phyloP scores from a whole-genome alignment of 768 basidiomycete species.

The Hygrocybe punicea region DNA sequence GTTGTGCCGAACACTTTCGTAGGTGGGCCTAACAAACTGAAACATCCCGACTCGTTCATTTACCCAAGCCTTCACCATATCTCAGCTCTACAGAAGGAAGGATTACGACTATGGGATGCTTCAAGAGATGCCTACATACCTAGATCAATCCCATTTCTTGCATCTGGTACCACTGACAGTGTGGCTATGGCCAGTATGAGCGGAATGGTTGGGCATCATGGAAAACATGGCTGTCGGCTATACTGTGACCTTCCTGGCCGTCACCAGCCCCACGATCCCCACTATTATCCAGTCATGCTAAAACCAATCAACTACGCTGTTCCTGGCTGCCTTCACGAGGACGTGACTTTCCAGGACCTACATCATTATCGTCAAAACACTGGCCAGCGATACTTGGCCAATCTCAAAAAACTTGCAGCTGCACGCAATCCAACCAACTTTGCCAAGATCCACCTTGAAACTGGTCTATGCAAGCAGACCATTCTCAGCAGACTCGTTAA shows the following conservation, averaged over 20 bases:
- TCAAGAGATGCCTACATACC: no score
- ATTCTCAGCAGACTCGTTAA: slow-evolving; percentile 39
- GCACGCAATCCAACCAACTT: slow-evolving; percentile 14
- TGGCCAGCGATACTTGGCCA: slow-evolving; percentile 20
- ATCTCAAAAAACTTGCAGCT: no score
- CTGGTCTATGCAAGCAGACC: slow-evolving; percentile 35
- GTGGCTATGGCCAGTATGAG: slow-evolving; percentile 31
- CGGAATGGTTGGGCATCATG: slow-evolving; percentile 37
- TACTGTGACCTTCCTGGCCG: slow-evolving; percentile 30
- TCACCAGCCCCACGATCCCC: slow-evolving; percentile 22
- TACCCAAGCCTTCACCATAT: no score
- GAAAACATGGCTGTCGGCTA: slow-evolving; percentile 34
- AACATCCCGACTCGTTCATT: no score
- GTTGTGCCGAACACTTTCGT: no score
- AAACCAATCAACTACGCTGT: slow-evolving; percentile 25
- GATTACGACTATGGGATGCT: no score
- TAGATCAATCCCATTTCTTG: no score
- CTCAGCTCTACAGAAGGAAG: no score
- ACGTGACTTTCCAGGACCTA: slow-evolving; percentile 19
- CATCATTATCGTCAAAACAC: slow-evolving; percentile 3
- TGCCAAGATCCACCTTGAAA: slow-evolving; percentile 24
- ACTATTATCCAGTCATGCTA: slow-evolving; percentile 35
- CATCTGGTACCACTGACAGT: slow-evolving; percentile 20
- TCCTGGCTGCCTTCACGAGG: slow-evolving; percentile 19
- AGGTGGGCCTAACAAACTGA: no score